Evolutionary conservation across 106 monocot species (phyloP).

Genomic region (Allium sativum): DNA sequence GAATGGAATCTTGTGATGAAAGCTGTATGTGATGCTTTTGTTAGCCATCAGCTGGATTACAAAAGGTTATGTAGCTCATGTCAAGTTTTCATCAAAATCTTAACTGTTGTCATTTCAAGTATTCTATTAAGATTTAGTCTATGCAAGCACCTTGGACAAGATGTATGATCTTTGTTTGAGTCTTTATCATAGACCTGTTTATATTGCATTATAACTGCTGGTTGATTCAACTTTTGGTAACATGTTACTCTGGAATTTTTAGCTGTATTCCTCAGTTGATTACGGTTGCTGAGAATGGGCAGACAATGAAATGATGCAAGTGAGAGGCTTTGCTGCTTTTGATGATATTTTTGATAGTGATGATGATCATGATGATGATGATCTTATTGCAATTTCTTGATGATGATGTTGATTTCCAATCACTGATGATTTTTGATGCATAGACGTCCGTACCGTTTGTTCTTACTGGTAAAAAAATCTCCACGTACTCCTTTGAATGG

Average conservation of each 20-base stretch:
- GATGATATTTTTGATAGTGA: not conserved
- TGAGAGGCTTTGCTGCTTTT: not conserved
- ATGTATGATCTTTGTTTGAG: not conserved
- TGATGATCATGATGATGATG: constrained; percentile 8
- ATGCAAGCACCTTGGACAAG: not conserved
- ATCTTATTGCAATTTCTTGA: constrained; percentile 5
- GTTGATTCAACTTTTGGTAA: not conserved
- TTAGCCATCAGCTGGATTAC: constrained; percentile 5
- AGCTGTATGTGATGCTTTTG: constrained; percentile 1
- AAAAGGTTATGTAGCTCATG: constrained; percentile 1
- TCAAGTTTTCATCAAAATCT: not conserved
- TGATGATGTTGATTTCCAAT: constrained; percentile 3
- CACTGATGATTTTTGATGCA: not conserved
- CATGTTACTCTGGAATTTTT: constrained; percentile 3
- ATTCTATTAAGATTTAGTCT: not conserved
- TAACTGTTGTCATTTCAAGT: not conserved
- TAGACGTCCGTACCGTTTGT: not conserved
- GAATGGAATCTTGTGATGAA: not conserved
- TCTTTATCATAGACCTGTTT: not conserved
- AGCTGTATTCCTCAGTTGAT: constrained; percentile 1
- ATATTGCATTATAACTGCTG: too few relatives aligned
- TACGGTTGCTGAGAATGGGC: constrained; percentile 1
- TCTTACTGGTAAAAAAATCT: too few relatives aligned
- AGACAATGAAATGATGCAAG: constrained; percentile 8
- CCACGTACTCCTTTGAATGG: too few relatives aligned